Evolutionary conservation across 2,329 filamentous ascomycete species (phyloP), one percentile per base, ranked within the genome.

Genomic region (Cladorrhinum sp.): DNA sequence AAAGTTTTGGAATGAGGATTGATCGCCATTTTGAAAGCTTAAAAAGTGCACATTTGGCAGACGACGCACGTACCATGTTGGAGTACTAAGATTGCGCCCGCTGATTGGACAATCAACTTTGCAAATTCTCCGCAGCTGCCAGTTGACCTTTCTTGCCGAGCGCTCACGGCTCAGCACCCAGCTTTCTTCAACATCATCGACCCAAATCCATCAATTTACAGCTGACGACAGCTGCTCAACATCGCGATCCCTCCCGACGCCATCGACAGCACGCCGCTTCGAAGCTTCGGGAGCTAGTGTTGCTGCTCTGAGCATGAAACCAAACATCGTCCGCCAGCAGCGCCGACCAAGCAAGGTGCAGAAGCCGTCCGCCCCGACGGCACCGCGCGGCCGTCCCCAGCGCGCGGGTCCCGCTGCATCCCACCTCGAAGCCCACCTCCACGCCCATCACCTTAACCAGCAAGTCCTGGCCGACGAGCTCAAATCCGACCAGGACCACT

Each of bases 291-390:
- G 57, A 59, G 24, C 51, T 46, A 58, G 26, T 54, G 33, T 20
- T 51, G 49, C 28, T 56, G 57, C 42, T 46, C 36, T 33, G 61
- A 67, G 66, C 64, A 68, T 68, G 66, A 68, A 65, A 67, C 57
- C 63, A 52, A 64, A 65, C 23, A 62, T 57, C 54, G 54, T 64
- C 54, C 65, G 66, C 53, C 63, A 65, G 61, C 76, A 76, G 59
- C 74, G 69, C 65, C 76, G 76, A 57, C 73, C 73, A 36, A 75
- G 69, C 71, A 80, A 79, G 70, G 77, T 80, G 67, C 75, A 74
- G 57, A 82, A 81, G 69, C 69, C 74, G 48, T 64, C 65, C 52
- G 61, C 67, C 24, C 57, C 65, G 52, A 24, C 21, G 49, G 49
- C 54, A 39, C 62, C 66, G 46, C 67, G 69, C 50, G 69, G 69